These are phyloP conservation scores for Claviceps africana DNA, from an alignment of 2,329 filamentous ascomycete species.

Conservation along the genomic window DNA sequence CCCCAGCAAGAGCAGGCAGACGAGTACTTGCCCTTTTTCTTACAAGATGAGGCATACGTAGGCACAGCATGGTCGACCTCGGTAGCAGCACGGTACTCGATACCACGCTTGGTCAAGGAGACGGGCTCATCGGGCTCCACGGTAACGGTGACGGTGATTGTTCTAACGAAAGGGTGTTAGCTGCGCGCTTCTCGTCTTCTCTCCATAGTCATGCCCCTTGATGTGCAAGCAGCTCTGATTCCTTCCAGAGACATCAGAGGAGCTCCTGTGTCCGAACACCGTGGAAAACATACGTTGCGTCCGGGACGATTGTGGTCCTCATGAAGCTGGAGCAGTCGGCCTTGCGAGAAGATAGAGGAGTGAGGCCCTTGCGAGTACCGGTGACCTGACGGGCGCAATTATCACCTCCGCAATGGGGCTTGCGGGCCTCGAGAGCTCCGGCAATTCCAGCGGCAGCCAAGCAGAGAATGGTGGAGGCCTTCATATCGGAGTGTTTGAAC, in stretches of 20 bases:
- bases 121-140: slow-evolving; percentile 19
- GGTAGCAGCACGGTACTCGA: slow-evolving; percentile 18
- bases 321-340: slow-evolving; percentile 28
- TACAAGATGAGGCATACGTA: slow-evolving; percentile 26
- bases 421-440: slow-evolving; percentile 21
- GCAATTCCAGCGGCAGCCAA: slow-evolving; percentile 24
- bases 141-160: slow-evolving; percentile 25
- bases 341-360: slow-evolving; percentile 20
- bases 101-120: slow-evolving; percentile 15
- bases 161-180: slow-evolving; percentile 9
- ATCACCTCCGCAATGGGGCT: slow-evolving; percentile 23
- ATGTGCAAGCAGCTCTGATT: background rate
- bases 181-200: background rate
- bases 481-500: slow-evolving; percentile 17
- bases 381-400: slow-evolving; percentile 34
- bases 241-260: background rate
- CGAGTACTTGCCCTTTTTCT: slow-evolving; percentile 20
- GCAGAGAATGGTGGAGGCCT: slow-evolving; percentile 24
- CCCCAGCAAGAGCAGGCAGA: slow-evolving; percentile 32
- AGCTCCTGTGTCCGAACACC: too few relatives aligned
- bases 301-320: slow-evolving; percentile 25
- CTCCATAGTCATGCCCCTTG: too few relatives aligned
- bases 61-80: slow-evolving; percentile 21
- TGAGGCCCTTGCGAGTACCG: slow-evolving; percentile 25
- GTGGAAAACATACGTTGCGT: slow-evolving; percentile 22